Percentiles rank a stretch among this genome's conserved stretches.
Conservation (phyloP, 1,284 basidiomycete genomes). For the Cronartium quercuum region DNA sequence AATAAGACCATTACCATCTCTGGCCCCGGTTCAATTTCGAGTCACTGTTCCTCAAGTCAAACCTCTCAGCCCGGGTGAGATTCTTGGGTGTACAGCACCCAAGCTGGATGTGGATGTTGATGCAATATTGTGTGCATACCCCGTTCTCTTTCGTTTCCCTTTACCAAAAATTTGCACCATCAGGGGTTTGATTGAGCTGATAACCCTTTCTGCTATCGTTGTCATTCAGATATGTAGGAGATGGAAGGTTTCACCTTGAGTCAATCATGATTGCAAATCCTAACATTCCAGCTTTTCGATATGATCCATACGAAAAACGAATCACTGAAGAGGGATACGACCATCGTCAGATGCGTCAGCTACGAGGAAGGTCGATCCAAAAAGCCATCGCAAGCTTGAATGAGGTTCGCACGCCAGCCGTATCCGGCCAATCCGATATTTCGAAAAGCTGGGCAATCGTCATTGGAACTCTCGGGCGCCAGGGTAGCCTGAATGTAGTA, state of each 20-base stretch:
- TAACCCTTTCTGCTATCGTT: background rate
- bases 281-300: conserved; percentile 87
- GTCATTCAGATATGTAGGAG: conserved; percentile 75
- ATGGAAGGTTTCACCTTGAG: conserved; percentile 96
- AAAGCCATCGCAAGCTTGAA: conserved; percentile 56
- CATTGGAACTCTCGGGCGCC: conserved; percentile 87
- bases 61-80: conserved; percentile 91
- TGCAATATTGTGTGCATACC: conserved; percentile 65
- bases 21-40: conserved; percentile 56
- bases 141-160: conserved; percentile 33
- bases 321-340: conserved; percentile 88
- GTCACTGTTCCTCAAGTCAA: conserved; percentile 79
- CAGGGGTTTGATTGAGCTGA: background rate
- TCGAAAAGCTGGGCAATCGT: conserved; percentile 75
- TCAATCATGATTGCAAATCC: conserved; percentile 99
- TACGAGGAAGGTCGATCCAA: conserved; percentile 71
- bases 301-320: conserved; percentile 97
- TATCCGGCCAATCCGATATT: conserved; percentile 40
- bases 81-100: conserved; percentile 94
- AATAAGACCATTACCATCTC: conserved; percentile 38
- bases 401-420: conserved; percentile 38
- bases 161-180: background rate
- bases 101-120: conserved; percentile 65
- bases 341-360: conserved; percentile 74
- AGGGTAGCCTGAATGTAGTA: conserved; percentile 84